These are phyloP conservation scores for Cyclotella sp. DNA, from an alignment of 108 stramenopile genomes.

Conservation along the genomic window DNA sequence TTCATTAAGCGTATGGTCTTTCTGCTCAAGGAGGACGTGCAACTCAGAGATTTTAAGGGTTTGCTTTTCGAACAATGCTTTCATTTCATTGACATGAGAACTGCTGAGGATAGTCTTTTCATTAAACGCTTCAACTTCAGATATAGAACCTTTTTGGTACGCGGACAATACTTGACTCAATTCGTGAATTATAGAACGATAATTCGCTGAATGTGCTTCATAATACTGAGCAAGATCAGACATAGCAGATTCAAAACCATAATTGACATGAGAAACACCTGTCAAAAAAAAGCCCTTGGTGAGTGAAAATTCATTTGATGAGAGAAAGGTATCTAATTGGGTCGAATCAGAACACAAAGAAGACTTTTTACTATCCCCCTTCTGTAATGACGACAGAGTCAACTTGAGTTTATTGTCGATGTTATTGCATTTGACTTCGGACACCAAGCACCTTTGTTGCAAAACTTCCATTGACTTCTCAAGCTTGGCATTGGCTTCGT, in stretches of 20 bases:
- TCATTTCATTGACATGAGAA: too few species aligned
- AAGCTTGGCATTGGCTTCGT: background rate
- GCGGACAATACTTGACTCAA: background rate
- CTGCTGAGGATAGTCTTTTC: background rate
- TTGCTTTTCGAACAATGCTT: too few species aligned
- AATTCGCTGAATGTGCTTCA: background rate
- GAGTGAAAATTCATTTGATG: slow-evolving; percentile 14
- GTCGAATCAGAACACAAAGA: background rate
- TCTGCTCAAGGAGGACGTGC: background rate
- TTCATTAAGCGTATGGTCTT: background rate
- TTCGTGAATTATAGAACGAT: background rate
- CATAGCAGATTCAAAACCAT: background rate
- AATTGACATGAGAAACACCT: background rate
- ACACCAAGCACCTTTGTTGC: background rate
- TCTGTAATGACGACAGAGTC: background rate
- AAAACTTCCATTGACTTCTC: slow-evolving; percentile 1
- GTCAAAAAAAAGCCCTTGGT: slow-evolving; percentile 14
- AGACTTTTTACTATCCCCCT: background rate
- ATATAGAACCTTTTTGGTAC: background rate
- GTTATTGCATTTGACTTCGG: background rate
- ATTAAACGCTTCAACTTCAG: background rate
- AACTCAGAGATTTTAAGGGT: background rate
- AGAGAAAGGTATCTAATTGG: slow-evolving; percentile 11
- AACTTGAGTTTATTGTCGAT: background rate
- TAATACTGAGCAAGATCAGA: slow-evolving; percentile 4